Base-by-base conservation (phyloP, 1,139 yeast genomes). In the Hanseniaspora gamundiae region DNA sequence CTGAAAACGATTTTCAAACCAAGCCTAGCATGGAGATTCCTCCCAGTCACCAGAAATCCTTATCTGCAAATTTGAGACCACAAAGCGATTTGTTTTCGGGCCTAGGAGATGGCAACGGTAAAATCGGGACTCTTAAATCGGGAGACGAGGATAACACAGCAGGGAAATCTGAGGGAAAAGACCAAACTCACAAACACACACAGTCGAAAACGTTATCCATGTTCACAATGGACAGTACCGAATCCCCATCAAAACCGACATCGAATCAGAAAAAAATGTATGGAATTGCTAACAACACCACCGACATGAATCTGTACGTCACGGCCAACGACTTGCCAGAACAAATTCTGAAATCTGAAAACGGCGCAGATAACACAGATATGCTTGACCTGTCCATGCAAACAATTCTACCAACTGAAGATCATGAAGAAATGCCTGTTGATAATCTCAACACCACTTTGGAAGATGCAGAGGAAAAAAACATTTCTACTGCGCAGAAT, bases 261-360 rank as follows among this genome's bases (percentile, higher is more conserved):
- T n/a, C 30, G 13, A 41, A 38, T 24, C 31, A 40, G 20, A 44
- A 40, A 28, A 22, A 28, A 17, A 41, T 44, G 17, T 44, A 44
- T 30, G 39, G 33, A 11, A 39, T 41, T 19, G 38, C 40, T 1
- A 39, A 44, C 20, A 30, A 38, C 10, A 10, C 41, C 3, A 42
- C 42, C 9, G 42, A 41, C 22, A 44, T 40, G 9, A 35, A 39
- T 26, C 28, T 41, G 7, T 44, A 41, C 30, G 40, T 41, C 17
- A 44, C 46, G 14, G 46, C 46, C 2, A 33, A 39, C 16, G 44
- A 44, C n/a, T 35, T 44, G 13, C 46, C 46, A 11, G 24, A 33
- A 19, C 36, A 33, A 17, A 19, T 19, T 7, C 8, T 16, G 17
- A 11, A 30, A 4, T 30, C 17, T 11, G 7, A 30, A 17, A 30